Evolutionary conservation across 768 basidiomycete species (phyloP), one percentile per base, ranked within the genome.

Genomic region (Boletus patriciae): DNA sequence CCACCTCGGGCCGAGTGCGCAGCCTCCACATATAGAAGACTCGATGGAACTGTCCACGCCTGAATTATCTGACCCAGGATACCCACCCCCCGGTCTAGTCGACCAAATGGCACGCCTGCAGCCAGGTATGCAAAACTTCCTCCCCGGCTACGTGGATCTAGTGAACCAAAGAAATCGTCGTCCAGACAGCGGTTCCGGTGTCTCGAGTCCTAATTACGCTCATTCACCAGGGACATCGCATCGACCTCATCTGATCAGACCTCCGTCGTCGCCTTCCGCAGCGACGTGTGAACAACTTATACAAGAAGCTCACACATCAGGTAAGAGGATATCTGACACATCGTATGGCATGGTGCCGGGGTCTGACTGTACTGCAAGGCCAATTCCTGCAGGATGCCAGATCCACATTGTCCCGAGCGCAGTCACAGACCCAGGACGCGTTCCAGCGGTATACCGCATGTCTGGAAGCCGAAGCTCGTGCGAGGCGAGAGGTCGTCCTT

Each of bases 371-470:
- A 19, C 38, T 36, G 55, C 61, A 69, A 86, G 83, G 83, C 62
- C 80, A 85, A 78, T 80, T 80, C 58, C 76, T 90, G 44, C 82
- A 84, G 69, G 81, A 79, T 48, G 80, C 85, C 19, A 84, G 86
- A 33, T 76, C 77, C 46, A 77, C 83, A 6, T 74, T 88, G n/a
- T 63, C 78, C 43, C 80, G 86, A 43, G 84, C 86, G 21, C 86
- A 86, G 65, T 83, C 85, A 64, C 86, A 88, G 48, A 85, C 86
- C 0, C 85, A 88, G 63, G 87, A 88, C 42, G 81, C 86, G 4
- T 87, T 88, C 64, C 77, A 84, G 66, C 75, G 82, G 49, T 90
- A 90, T 63, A 88, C 83, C 12, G 77, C 82, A 12, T 87, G 83
- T 70, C 75, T 89, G 18, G 87, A 90, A 63, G 73, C 81, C 12